Conservation (phyloP, 257 asterid species). For the Ilex aquifolium region DNA sequence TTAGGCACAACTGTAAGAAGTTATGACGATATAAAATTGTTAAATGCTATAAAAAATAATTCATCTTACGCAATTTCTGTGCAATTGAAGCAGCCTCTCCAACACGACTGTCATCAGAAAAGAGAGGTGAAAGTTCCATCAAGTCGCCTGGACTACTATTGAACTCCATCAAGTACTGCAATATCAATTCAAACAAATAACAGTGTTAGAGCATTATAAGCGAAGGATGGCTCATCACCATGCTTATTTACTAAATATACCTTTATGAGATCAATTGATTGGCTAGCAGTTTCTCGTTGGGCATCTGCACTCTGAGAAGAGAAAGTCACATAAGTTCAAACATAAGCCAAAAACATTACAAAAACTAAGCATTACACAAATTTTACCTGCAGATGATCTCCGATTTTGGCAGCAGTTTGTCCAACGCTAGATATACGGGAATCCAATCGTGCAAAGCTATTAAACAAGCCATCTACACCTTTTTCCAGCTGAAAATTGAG, state of each 20-base stretch:
- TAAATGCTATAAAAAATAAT: conserved; percentile 4
- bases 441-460: conserved; percentile 91
- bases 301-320: conserved; percentile 92
- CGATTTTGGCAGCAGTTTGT: conserved; percentile 98
- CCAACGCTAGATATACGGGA: conserved; percentile 98
- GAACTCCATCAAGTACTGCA: conserved; percentile 98
- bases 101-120: conserved; percentile 97
- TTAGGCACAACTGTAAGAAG: background rate
- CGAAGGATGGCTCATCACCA: conserved; percentile 6
- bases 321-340: conserved; percentile 11
- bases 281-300: conserved; percentile 96
- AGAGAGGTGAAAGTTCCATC: conserved; percentile 95
- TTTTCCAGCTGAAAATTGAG: conserved; percentile 71
- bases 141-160: conserved; percentile 96
- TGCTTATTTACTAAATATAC: conserved; percentile 18
- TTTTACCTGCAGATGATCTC: conserved; percentile 93
- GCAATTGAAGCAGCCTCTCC: conserved; percentile 99
- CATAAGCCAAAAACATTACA: background rate
- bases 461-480: conserved; percentile 97
- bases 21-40: background rate
- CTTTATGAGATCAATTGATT: conserved; percentile 97
- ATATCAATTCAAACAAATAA: conserved; percentile 15
- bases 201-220: background rate
- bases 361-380: conserved; percentile 6
- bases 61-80: conserved; percentile 86